Percentiles rank a stretch among this genome's conserved stretches.
Conservation (phyloP, 139 green algal genomes). For the Chlorella sorokiniana region DNA sequence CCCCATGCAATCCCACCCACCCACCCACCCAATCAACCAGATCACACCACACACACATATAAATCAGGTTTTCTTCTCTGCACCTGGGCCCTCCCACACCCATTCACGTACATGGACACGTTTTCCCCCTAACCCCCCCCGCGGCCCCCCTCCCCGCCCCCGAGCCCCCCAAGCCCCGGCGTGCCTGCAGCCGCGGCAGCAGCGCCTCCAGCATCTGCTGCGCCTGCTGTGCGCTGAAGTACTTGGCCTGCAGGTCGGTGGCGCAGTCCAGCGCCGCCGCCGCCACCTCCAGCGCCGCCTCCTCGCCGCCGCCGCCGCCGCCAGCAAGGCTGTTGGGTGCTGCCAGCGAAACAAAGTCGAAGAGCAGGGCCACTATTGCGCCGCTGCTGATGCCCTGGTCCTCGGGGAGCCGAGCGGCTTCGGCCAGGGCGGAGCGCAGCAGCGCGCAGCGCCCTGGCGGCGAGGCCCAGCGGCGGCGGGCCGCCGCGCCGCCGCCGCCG, state of each 20-base stretch:
- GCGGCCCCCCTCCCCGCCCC: too few species aligned
- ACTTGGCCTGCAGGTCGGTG: constrained; percentile 5
- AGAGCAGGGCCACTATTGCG: not conserved
- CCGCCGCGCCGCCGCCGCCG: not conserved
- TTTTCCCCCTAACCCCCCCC: too few species aligned
- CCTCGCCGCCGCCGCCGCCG: not conserved
- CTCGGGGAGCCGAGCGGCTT: not conserved
- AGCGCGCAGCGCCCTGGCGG: not conserved
- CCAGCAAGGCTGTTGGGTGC: not conserved
- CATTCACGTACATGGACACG: too few species aligned
- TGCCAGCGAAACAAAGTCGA: not conserved
- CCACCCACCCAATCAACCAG: too few species aligned
- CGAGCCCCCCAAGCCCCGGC: too few species aligned
- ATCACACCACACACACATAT: too few species aligned
- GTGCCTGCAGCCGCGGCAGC: constrained; percentile 25
- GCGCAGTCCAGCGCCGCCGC: constrained; percentile 25
- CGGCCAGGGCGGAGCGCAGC: constrained; percentile 9
- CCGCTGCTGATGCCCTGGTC: constrained; percentile 21
- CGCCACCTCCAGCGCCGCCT: not conserved
- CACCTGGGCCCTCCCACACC: too few species aligned
- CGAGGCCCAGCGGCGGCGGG: not conserved
- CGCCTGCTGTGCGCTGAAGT: not conserved
- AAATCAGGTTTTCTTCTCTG: too few species aligned
- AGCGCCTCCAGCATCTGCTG: constrained; percentile 18
- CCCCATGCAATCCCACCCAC: too few species aligned